Evolutionary conservation across 2,329 filamentous ascomycete species (phyloP).

Genomic region (Blastomyces percursus): DNA sequence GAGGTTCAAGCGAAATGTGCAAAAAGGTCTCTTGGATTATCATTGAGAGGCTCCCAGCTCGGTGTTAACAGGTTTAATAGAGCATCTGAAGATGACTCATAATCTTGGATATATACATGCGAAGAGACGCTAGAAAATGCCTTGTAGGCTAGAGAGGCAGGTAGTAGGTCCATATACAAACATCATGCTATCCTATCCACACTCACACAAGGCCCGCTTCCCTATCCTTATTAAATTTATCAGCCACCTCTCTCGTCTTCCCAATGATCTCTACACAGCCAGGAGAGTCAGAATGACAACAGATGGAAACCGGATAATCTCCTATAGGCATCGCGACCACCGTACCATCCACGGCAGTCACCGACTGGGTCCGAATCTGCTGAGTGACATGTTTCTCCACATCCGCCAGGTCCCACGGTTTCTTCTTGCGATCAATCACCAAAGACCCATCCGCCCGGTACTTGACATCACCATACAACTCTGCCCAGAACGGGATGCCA

Average conservation of each 20-base stretch:
- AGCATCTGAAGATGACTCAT: not conserved
- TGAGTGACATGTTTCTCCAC: constrained; percentile 34
- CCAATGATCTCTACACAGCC: constrained; percentile 36
- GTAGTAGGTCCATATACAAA: not conserved
- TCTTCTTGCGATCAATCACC: constrained; percentile 50
- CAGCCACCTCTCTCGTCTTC: constrained; percentile 30
- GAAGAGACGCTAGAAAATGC: not conserved
- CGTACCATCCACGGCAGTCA: constrained; percentile 34
- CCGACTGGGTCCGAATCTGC: constrained; percentile 33
- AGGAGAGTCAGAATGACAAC: constrained; percentile 40
- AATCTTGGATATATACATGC: not conserved
- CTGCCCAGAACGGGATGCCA: constrained; percentile 43
- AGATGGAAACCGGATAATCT: constrained; percentile 35
- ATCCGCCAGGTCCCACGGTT: constrained; percentile 35
- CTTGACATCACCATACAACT: constrained; percentile 48
- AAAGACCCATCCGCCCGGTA: constrained; percentile 42
- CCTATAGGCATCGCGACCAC: constrained; percentile 31
- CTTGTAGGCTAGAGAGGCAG: not conserved
- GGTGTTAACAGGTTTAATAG: not conserved
- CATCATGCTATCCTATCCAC: not conserved
- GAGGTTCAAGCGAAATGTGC: not conserved
- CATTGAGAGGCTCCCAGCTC: not conserved
- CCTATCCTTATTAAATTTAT: constrained; percentile 33
- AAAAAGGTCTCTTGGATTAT: not conserved
- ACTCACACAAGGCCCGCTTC: not conserved